These are phyloP conservation scores for Streptanthus diversifolius DNA, from an alignment of 345 rosid species.

Conservation along the genomic window DNA sequence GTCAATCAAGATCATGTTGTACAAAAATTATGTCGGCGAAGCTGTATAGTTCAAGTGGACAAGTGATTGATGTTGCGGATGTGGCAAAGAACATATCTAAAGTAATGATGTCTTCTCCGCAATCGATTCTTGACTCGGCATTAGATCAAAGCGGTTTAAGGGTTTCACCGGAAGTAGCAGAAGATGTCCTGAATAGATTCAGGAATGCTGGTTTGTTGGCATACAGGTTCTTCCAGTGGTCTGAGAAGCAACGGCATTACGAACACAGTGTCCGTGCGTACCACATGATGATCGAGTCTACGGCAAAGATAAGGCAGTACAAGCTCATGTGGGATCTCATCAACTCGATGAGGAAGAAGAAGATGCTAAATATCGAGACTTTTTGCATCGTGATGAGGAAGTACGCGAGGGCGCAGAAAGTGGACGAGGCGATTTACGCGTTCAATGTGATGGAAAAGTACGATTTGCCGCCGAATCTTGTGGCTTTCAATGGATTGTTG, in stretches of 20 bases:
- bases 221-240: constrained; percentile 83
- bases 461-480: constrained; percentile 53
- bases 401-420: constrained; percentile 72
- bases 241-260: constrained; percentile 76
- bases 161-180: constrained; percentile 57
- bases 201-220: constrained; percentile 86
- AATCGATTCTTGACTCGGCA: constrained; percentile 58
- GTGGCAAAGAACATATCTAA: constrained; percentile 46
- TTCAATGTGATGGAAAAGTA: constrained; percentile 89
- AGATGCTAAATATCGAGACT: constrained; percentile 65
- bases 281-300: constrained; percentile 67
- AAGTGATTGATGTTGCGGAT: constrained; percentile 39
- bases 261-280: constrained; percentile 63
- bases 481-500: constrained; percentile 70
- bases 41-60: constrained; percentile 39
- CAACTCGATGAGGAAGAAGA: constrained; percentile 66
- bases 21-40: constrained; percentile 32
- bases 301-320: constrained; percentile 81
- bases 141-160: constrained; percentile 62
- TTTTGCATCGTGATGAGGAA: constrained; percentile 89
- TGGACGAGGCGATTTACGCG: constrained; percentile 78
- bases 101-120: constrained; percentile 64
- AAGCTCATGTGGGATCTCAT: constrained; percentile 87
- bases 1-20: constrained; percentile 2
- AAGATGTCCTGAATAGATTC: constrained; percentile 58